phyloP scores from a whole-genome alignment of 2,329 filamentous ascomycete species.

The Penicillium sumatraense region DNA sequence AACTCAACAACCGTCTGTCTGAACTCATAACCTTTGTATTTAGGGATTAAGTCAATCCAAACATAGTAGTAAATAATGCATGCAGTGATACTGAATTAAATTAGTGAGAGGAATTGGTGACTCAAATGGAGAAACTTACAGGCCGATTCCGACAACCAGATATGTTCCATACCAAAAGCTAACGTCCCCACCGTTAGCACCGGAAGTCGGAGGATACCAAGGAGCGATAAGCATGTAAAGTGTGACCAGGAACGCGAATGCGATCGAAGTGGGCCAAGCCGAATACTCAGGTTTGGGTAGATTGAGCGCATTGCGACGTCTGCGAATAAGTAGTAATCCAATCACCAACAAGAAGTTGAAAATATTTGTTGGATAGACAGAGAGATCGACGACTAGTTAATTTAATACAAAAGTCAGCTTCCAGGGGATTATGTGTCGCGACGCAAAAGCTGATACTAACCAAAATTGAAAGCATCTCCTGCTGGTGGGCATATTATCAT shows the following conservation, averaged over 20 bases:
- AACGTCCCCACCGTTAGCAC: conserved; percentile 65
- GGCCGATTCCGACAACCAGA: conserved; percentile 64
- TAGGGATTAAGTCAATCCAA: conserved; percentile 64
- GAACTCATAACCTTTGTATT: conserved; percentile 57
- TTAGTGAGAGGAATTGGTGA: neutral
- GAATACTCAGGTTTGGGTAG: conserved; percentile 58
- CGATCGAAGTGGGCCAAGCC: conserved; percentile 62
- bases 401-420: neutral
- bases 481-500: conserved; percentile 66
- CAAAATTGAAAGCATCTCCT: conserved; percentile 68
- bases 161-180: conserved; percentile 78
- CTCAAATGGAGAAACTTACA: conserved; percentile 53
- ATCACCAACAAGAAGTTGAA: conserved; percentile 63
- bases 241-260: conserved; percentile 65
- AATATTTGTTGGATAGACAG: conserved; percentile 61
- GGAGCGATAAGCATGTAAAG: conserved; percentile 70
- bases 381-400: conserved; percentile 63
- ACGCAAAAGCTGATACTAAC: conserved; percentile 30
- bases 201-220: conserved; percentile 70
- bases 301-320: conserved; percentile 56
- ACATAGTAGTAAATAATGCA: conserved; percentile 63
- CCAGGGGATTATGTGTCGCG: too few species aligned
- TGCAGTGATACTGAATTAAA: conserved; percentile 48
- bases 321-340: conserved; percentile 63
- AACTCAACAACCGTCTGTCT: conserved; percentile 60